Conservation (phyloP, 192 early-diverging fungal species). For the Podila verticillata region DNA sequence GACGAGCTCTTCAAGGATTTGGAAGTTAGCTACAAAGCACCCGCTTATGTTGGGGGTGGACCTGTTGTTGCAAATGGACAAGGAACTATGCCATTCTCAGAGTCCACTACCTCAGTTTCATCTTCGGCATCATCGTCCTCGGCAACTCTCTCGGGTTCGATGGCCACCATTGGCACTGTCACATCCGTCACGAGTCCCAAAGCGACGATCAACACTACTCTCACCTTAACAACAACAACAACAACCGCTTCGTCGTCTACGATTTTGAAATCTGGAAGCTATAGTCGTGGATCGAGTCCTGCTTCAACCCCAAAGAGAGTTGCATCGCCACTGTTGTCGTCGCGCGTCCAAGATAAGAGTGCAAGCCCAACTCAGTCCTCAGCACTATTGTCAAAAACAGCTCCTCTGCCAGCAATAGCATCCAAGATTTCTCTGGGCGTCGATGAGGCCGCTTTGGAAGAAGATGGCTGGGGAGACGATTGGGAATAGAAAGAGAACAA, state of each 20-base stretch:
- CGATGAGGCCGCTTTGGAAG: slow-evolving; percentile 33
- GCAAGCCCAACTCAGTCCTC: background rate
- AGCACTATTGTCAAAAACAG: background rate
- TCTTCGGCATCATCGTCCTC: slow-evolving; percentile 27
- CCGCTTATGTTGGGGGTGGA: slow-evolving; percentile 23
- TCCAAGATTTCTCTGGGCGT: slow-evolving; percentile 6
- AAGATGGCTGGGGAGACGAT: slow-evolving; percentile 43
- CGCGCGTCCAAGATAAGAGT: background rate
- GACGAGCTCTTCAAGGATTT: slow-evolving; percentile 50
- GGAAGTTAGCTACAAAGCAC: slow-evolving; percentile 37
- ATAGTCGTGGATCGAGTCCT: slow-evolving; percentile 21
- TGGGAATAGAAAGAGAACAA: slow-evolving; percentile 15
- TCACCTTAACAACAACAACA: background rate
- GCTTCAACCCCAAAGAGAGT: slow-evolving; percentile 22
- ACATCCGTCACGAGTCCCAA: slow-evolving; percentile 1
- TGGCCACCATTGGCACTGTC: background rate
- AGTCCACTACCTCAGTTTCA: slow-evolving; percentile 16
- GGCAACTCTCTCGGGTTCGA: slow-evolving; percentile 11
- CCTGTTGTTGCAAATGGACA: background rate
- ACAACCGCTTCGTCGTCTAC: background rate
- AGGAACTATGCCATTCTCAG: background rate
- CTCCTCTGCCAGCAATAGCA: background rate
- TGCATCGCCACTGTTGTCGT: slow-evolving; percentile 20
- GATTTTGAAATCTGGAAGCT: background rate
- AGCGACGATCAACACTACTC: background rate